Evolutionary conservation across 2,329 filamentous ascomycete genomes (phyloP), one percentile per base, ranked within the genome.

Genomic region (Leptographium radiaticola): DNA sequence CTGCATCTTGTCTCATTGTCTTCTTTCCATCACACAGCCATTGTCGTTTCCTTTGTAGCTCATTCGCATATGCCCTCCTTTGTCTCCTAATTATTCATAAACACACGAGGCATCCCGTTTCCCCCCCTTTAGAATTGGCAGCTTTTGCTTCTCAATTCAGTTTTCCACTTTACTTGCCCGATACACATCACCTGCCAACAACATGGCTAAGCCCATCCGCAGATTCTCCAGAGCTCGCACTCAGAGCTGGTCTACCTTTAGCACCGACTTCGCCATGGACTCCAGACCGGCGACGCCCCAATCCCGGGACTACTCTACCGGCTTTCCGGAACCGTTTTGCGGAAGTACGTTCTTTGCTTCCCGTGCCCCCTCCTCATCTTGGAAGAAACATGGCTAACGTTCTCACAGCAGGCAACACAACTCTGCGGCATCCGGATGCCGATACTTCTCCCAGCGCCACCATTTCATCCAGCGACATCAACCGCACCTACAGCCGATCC

Each of bases 391-490:
- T 31, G 13, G 15, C 10, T 13, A 10, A 15, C 39, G 33, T 25
- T 25, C 3, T 45, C 45, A 46, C 25, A 42, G 75, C 65, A 47
- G 71, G 74, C 57, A 84, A 81, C 60, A 84, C 81, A 15, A 81
- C 79, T 2, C 69, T 79, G 16, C 77, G 76, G 20, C 80, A 84
- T 56, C 81, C 81, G 25, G 79, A 81, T 18, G 81, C 81, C 55
- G 73, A 81, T 59, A 70, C 77, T 8, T 75, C 73, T 15, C 73
- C 74, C 49, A 72, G 78, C 57, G 80, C 79, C 46, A 74, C 69
- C 60, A 78, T 84, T 55, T 73, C 73, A 42, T 72, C 75, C 53
- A 72, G 76, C 52, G 77, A 82, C 57, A 66, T 79, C 46, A 69
- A 73, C 52, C 65, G 73, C 1, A 64, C 66, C 36, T 61, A 74